Percentiles rank a stretch among this genome's conserved stretches.
phyloP scores from a whole-genome alignment of 371 early-diverging fungal species.

The Dichotomocladium elegans region DNA sequence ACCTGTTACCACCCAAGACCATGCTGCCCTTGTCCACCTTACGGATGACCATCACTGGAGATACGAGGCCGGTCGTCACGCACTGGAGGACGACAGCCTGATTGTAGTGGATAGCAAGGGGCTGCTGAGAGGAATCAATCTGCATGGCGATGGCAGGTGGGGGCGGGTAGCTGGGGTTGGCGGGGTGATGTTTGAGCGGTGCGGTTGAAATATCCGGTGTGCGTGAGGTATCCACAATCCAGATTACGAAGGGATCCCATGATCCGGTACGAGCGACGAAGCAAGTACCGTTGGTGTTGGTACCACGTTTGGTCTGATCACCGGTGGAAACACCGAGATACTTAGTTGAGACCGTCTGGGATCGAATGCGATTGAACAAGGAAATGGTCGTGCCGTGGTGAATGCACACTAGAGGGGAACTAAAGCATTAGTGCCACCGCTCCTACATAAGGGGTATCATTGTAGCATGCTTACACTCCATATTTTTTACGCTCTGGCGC shows the following conservation, averaged over 20 bases:
- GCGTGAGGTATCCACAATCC: slow-evolving; percentile 71
- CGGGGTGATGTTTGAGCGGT: slow-evolving; percentile 48
- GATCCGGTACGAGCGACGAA: slow-evolving; percentile 76
- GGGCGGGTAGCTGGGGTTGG: slow-evolving; percentile 58
- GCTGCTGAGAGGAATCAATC: slow-evolving; percentile 29
- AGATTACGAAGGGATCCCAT: slow-evolving; percentile 90
- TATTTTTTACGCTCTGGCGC: slow-evolving; percentile 80
- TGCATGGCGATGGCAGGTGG: slow-evolving; percentile 77
- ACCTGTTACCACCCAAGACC: slow-evolving; percentile 62
- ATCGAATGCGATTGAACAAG: slow-evolving; percentile 80
- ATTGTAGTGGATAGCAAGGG: slow-evolving; percentile 78
- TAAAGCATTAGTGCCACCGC: background rate
- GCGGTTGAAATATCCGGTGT: slow-evolving; percentile 27
- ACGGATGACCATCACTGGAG: slow-evolving; percentile 80
- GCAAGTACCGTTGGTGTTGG: slow-evolving; percentile 52
- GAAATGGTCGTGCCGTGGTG: slow-evolving; percentile 81
- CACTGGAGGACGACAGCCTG: slow-evolving; percentile 82
- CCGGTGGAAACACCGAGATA: slow-evolving; percentile 66
- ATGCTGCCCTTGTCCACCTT: slow-evolving; percentile 81
- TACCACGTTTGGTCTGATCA: slow-evolving; percentile 6
- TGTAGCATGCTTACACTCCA: slow-evolving; percentile 54
- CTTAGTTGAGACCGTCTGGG: slow-evolving; percentile 86
- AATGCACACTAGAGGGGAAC: slow-evolving; percentile 62
- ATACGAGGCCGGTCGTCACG: slow-evolving; percentile 75
- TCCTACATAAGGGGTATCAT: no score